Evolutionary conservation across 176 grass and related monocot genomes (phyloP).

Genomic region (Phoenix roebelenii): DNA sequence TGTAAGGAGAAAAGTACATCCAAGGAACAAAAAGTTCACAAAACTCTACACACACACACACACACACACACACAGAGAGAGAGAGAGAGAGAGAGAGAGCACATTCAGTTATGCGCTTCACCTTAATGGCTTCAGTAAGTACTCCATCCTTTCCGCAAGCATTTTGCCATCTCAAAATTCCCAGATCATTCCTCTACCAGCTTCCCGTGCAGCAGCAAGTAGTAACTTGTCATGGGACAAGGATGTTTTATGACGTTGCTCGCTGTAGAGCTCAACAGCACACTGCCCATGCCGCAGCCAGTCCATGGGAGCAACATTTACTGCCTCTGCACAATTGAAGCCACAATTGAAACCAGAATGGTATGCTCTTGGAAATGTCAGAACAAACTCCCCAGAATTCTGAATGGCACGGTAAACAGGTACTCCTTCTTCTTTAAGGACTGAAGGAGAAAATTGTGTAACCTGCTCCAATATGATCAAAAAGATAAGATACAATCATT

Average conservation of each 20-base stretch:
- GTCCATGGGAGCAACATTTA: conserved; percentile 68
- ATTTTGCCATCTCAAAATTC: conserved; percentile 33
- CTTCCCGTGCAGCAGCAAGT: conserved; percentile 43
- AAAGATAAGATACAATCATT: background rate
- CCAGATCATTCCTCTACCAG: conserved; percentile 31
- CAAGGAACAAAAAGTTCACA: no score
- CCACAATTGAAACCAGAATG: conserved; percentile 94
- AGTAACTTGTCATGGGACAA: conserved; percentile 89
- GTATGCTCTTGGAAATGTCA: conserved; percentile 86
- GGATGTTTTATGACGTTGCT: conserved; percentile 52
- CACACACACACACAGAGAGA: background rate
- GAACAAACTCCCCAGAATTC: conserved; percentile 69
- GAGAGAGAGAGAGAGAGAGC: background rate
- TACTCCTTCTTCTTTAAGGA: conserved; percentile 82
- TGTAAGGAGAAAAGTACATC: conserved; percentile 13
- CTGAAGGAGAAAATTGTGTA: conserved; percentile 87
- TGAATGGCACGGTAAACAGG: conserved; percentile 74
- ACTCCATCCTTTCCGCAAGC: conserved; percentile 57
- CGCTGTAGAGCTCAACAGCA: no score
- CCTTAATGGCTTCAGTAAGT: conserved; percentile 61
- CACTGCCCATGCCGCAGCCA: no score
- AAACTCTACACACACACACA: no score
- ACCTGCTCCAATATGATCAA: conserved; percentile 46
- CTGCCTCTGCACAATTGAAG: conserved; percentile 96
- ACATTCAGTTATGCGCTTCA: conserved; percentile 3